phyloP scores from a whole-genome alignment of 1,284 basidiomycete species.

The Microbotryum violaceum region DNA sequence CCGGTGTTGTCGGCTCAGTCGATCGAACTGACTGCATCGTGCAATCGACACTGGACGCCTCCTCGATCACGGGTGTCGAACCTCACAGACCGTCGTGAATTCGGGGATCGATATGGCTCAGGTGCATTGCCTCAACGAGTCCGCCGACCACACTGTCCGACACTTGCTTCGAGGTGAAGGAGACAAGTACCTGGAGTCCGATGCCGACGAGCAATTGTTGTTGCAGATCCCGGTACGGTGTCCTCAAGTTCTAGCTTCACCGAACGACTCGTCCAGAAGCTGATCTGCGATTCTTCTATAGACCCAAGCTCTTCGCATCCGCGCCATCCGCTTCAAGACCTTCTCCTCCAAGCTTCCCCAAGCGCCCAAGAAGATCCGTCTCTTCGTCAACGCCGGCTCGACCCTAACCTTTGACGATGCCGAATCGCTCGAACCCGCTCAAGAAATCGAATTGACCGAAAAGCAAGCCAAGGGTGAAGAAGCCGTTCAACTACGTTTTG shows the following conservation, averaged over 20 bases:
- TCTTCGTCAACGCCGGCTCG: conserved; percentile 30
- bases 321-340: conserved; percentile 32
- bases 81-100: conserved; percentile 24
- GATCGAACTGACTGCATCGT: neutral
- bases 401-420: conserved; percentile 32
- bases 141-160: conserved; percentile 24
- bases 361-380: conserved; percentile 31
- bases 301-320: conserved; percentile 27
- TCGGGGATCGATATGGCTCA: conserved; percentile 27
- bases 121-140: conserved; percentile 34
- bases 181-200: conserved; percentile 32
- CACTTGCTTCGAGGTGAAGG: conserved; percentile 27
- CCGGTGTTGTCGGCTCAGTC: neutral
- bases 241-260: neutral
- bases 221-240: conserved; percentile 27
- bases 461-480: conserved; percentile 30
- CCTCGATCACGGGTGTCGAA: neutral
- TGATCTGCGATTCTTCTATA: neutral
- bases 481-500: conserved; percentile 31
- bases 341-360: conserved; percentile 9
- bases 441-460: conserved; percentile 30
- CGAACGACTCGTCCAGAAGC: too few relatives aligned
- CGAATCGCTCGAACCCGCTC: conserved; percentile 24
- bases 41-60: too few relatives aligned
- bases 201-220: conserved; percentile 36